These are phyloP conservation scores for Silene coronaria DNA, from an alignment of 179 eudicot genomes.

Conservation along the genomic window DNA sequence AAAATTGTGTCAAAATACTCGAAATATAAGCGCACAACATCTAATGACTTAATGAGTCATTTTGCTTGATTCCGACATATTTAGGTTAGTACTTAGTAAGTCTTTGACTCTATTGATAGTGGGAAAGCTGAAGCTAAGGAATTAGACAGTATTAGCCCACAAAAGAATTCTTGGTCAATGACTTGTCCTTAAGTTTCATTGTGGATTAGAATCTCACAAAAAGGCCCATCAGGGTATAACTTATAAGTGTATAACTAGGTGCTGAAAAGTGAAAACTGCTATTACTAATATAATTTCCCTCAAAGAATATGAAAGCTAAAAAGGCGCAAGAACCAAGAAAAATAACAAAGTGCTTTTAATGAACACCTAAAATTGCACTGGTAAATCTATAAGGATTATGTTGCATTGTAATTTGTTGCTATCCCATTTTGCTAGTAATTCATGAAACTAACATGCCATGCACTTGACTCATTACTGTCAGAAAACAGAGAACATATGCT, in stretches of 20 bases:
- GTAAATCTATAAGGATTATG: background rate
- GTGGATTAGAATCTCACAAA: too few relatives aligned
- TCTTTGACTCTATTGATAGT: background rate
- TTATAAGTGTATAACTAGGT: too few relatives aligned
- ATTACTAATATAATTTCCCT: too few relatives aligned
- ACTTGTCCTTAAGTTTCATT: too few relatives aligned
- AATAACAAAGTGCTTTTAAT: too few relatives aligned
- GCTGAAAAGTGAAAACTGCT: too few relatives aligned
- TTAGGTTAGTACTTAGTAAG: background rate
- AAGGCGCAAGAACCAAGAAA: too few relatives aligned
- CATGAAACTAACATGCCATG: background rate
- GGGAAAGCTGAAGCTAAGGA: background rate
- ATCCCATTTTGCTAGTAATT: background rate
- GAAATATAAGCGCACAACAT: background rate
- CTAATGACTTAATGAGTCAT: background rate
- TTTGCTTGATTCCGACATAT: background rate
- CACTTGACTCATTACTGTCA: background rate
- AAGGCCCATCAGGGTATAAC: too few relatives aligned
- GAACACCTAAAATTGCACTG: background rate
- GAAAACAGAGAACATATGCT: background rate
- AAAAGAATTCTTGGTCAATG: too few relatives aligned
- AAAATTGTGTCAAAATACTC: background rate
- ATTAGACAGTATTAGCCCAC: too few relatives aligned
- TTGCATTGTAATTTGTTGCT: background rate
- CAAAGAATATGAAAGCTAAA: too few relatives aligned